phyloP scores from a whole-genome alignment of 2,329 filamentous ascomycete species.

The Diplodia seriata region DNA sequence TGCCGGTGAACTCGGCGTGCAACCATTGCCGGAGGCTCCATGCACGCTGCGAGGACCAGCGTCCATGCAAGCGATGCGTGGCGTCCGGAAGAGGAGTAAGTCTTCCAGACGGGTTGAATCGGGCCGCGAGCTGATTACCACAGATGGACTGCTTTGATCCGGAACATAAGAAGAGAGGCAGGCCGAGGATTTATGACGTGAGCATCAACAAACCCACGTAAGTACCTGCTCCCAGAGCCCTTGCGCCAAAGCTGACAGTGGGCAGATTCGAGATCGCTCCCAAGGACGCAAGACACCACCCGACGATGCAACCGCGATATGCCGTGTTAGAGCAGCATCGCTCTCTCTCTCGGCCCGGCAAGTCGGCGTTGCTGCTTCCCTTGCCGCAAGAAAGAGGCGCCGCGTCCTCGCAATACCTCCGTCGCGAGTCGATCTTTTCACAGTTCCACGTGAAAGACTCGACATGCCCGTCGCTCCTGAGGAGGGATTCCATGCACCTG shows the following conservation, averaged over 20 bases:
- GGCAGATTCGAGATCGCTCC: conserved; percentile 20
- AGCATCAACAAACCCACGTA: conserved; percentile 19
- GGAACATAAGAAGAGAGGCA: conserved; percentile 25
- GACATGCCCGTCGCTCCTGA: background rate
- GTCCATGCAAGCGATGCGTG: conserved; percentile 14
- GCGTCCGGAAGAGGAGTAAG: conserved; percentile 19
- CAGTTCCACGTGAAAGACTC: background rate
- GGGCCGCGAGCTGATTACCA: background rate
- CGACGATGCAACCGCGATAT: background rate
- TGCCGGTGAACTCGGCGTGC: conserved; percentile 22
- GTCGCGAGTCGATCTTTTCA: background rate
- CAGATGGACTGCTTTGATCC: conserved; percentile 22
- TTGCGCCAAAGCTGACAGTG: background rate
- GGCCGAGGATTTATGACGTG: conserved; percentile 19
- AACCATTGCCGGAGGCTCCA: conserved; percentile 26
- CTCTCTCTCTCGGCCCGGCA: background rate
- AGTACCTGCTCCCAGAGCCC: background rate
- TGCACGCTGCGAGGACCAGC: conserved; percentile 20
- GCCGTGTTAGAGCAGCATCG: background rate
- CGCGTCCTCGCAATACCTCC: background rate
- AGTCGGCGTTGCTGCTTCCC: background rate
- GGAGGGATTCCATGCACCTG: background rate
- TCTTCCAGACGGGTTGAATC: background rate
- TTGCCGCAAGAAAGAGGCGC: background rate
- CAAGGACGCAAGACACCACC: background rate